Evolutionary conservation across 2,329 filamentous ascomycete species (phyloP), one percentile per base, ranked within the genome.

Genomic region (Penicillium sp.): DNA sequence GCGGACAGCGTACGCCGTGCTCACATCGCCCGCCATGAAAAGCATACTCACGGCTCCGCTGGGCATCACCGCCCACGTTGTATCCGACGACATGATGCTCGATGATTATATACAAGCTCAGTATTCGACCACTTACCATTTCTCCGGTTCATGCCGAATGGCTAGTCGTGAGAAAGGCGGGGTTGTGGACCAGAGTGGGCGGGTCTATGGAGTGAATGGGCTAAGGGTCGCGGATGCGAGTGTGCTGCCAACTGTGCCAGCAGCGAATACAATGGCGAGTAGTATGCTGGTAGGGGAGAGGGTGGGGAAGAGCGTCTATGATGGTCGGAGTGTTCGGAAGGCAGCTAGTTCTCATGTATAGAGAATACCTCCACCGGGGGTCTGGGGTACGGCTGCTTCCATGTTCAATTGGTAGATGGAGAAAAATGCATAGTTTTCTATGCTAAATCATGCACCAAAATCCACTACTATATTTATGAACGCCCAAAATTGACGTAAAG

Each of bases 171-270:
- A 48, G 14, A 51, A 51, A 28, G 44, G 54, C 27, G 55, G 55
- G 13, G 54, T 56, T 43, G 54, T 56, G 25, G 54, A 56, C 48
- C 53, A 56, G 45, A 50, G 45, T 36, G 51, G 51, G n/a, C 39
- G 53, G 13, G 55, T 57, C 16, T 51, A 57, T 42, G 55, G 50
- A 14, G 46, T 56, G 31, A 38, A 38, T 28, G 50, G 53, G 27
- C 38, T 57, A n/a, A 33, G 53, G 38, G 47, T 57, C 10, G 49
- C 39, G 11, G 55, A 57, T 53, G 53, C 55, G n/a, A 57, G 55
- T 40, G 44, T 57, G 25, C 40, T 56, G 16, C 55, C 55, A 13
- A 56, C 51, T 31, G 44, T 53, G 20, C 55, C 55, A 27, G 40
- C 53, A n/a, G 45, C 47, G 22, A 56, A 58, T 43, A 56, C 50